phyloP scores from a whole-genome alignment of 108 stramenopile genomes.

The Seminavis robusta region DNA sequence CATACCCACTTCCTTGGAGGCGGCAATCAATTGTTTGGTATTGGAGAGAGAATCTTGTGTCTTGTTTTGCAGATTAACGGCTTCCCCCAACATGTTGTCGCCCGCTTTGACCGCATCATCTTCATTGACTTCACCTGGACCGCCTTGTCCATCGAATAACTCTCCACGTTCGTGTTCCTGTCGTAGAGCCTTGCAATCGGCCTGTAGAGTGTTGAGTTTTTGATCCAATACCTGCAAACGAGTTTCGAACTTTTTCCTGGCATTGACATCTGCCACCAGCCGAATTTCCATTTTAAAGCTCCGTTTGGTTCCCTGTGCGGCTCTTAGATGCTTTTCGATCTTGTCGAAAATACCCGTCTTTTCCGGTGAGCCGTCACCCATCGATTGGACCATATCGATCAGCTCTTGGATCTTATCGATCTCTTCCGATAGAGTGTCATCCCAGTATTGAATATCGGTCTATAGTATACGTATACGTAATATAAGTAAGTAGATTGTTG shows the following conservation, averaged over 20 bases:
- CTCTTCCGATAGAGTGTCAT: constrained; percentile 77
- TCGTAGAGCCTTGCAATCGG: constrained; percentile 67
- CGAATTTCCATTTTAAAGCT: constrained; percentile 86
- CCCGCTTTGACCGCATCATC: constrained; percentile 60
- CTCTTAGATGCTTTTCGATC: constrained; percentile 59
- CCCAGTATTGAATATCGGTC: constrained; percentile 89
- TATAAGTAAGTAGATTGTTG: neutral
- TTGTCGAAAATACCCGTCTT: constrained; percentile 54
- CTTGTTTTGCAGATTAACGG: constrained; percentile 67
- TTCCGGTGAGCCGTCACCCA: constrained; percentile 25
- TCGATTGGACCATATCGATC: constrained; percentile 34
- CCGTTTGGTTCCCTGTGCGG: constrained; percentile 66
- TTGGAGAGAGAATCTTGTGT: constrained; percentile 71
- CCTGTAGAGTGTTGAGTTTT: constrained; percentile 47
- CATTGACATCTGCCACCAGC: constrained; percentile 53
- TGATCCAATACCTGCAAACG: constrained; percentile 50
- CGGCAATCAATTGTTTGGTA: constrained; percentile 71
- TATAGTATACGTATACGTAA: no score
- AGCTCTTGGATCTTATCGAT: constrained; percentile 54
- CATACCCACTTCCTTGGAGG: constrained; percentile 81
- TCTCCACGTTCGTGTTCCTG: constrained; percentile 56
- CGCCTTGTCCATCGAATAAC: constrained; percentile 52
- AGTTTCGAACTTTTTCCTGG: constrained; percentile 45
- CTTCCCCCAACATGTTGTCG: constrained; percentile 67
- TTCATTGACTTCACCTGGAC: constrained; percentile 16